phyloP scores from a whole-genome alignment of 2,329 filamentous ascomycete species.

The Aureobasidium mangrovei region DNA sequence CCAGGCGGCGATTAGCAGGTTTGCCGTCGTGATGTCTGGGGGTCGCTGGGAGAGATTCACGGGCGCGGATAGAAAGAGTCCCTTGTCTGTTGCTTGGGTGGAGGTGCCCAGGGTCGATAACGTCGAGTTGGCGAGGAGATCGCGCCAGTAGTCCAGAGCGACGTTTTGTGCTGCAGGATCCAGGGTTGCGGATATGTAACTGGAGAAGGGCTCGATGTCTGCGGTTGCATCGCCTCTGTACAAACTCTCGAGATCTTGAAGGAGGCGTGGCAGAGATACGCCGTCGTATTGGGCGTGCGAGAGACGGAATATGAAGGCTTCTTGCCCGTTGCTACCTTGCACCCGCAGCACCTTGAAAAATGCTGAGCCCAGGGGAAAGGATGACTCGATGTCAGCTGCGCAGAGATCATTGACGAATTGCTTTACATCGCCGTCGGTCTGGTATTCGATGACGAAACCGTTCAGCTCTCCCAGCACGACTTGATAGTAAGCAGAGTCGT shows the following conservation, averaged over 20 bases:
- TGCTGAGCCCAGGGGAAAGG: slow-evolving; percentile 15
- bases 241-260: slow-evolving; percentile 45
- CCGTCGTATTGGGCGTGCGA: slow-evolving; percentile 32
- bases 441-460: slow-evolving; percentile 23
- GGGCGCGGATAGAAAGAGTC: slow-evolving; percentile 28
- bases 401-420: slow-evolving; percentile 14
- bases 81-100: slow-evolving; percentile 17
- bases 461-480: slow-evolving; percentile 32
- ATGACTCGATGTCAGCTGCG: slow-evolving; percentile 11
- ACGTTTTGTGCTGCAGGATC: background rate
- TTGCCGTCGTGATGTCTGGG: slow-evolving; percentile 21
- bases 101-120: slow-evolving; percentile 29
- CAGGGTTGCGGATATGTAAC: slow-evolving; percentile 4
- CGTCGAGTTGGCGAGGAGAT: slow-evolving; percentile 47
- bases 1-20: slow-evolving; percentile 51
- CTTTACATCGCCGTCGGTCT: slow-evolving; percentile 14
- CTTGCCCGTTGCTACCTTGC: slow-evolving; percentile 20
- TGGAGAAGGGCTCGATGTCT: background rate
- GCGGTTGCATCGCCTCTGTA: slow-evolving; percentile 17
- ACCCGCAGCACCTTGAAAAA: slow-evolving; percentile 20
- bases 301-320: slow-evolving; percentile 24
- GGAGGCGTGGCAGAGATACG: slow-evolving; percentile 46
- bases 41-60: slow-evolving; percentile 20
- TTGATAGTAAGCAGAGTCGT: slow-evolving; percentile 36
- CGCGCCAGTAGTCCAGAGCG: slow-evolving; percentile 49